A percentile compares a stretch with the other conserved stretches of the same genome.
Conservation (phyloP, 345 rosid species). For the Diplotaxis tenuifolia region DNA sequence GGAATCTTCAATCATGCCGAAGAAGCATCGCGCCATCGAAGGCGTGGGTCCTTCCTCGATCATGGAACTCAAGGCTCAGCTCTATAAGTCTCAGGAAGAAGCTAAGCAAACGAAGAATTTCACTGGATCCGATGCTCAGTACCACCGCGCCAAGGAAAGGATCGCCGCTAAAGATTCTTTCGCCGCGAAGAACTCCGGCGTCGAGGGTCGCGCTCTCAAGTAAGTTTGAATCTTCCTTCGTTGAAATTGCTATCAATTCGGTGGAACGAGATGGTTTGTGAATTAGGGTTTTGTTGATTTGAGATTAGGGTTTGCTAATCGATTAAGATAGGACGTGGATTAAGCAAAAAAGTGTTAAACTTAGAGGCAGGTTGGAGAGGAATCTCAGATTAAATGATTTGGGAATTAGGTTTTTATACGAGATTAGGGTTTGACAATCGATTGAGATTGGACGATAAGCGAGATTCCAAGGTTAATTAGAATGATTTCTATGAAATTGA, state of each 20-base stretch:
- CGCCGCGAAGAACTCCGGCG: constrained; percentile 75
- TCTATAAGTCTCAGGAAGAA: constrained; percentile 84
- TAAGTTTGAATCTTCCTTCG: constrained; percentile 14
- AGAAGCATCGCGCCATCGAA: constrained; percentile 77
- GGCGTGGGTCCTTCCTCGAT: constrained; percentile 91
- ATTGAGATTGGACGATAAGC: not conserved
- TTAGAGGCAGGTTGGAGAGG: not conserved
- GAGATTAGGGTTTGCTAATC: not conserved
- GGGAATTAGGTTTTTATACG: not conserved
- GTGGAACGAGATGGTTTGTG: not conserved
- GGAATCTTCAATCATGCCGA: constrained; percentile 88
- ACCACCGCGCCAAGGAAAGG: constrained; percentile 76
- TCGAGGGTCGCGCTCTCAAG: constrained; percentile 73
- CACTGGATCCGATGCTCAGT: constrained; percentile 51
- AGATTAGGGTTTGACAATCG: not conserved
- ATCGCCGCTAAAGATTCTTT: constrained; percentile 49
- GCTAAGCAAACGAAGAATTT: constrained; percentile 63
- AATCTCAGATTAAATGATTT: not conserved
- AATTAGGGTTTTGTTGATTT: constrained; percentile 2
- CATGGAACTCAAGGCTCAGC: constrained; percentile 87
- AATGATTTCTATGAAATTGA: not conserved
- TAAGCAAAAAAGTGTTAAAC: not conserved
- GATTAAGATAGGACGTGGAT: not conserved
- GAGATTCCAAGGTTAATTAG: not conserved
- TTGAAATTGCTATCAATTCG: not conserved